These are phyloP conservation scores for Rachicladosporium sp. DNA, from an alignment of 2,329 filamentous ascomycete species.

Conservation along the genomic window DNA sequence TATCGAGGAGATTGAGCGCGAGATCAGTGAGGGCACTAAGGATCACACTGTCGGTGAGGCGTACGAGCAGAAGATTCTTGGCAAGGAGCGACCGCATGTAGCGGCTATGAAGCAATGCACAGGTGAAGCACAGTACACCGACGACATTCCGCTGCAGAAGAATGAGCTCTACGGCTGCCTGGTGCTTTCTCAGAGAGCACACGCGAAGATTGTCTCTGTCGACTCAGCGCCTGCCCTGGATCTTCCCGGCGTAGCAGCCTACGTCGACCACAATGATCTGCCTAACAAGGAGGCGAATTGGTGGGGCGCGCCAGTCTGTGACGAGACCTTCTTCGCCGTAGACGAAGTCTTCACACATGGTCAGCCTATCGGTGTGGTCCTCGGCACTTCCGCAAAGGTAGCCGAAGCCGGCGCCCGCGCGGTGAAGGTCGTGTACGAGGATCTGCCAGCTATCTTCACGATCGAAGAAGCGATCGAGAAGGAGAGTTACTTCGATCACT, in stretches of 20 bases:
- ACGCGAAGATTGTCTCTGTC: constrained; percentile 70
- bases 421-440: constrained; percentile 83
- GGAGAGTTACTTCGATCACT: constrained; percentile 77
- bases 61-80: constrained; percentile 72
- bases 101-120: constrained; percentile 88
- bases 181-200: constrained; percentile 77
- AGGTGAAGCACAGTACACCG: constrained; percentile 90
- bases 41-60: constrained; percentile 63
- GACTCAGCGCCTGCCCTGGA: constrained; percentile 66
- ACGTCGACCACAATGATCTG: constrained; percentile 72
- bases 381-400: constrained; percentile 65
- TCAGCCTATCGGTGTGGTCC: constrained; percentile 80
- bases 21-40: constrained; percentile 67
- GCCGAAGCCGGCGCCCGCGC: constrained; percentile 72
- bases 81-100: constrained; percentile 75
- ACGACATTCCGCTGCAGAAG: constrained; percentile 76
- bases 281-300: constrained; percentile 70
- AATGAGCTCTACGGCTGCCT: constrained; percentile 85
- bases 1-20: constrained; percentile 71
- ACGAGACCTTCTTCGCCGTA: constrained; percentile 87
- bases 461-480: constrained; percentile 92
- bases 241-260: constrained; percentile 73
- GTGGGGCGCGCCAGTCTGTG: constrained; percentile 75
- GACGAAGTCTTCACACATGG: constrained; percentile 81
- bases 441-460: constrained; percentile 75